Conservation (phyloP, 2,329 filamentous ascomycete species). For the Phoma sp. region DNA sequence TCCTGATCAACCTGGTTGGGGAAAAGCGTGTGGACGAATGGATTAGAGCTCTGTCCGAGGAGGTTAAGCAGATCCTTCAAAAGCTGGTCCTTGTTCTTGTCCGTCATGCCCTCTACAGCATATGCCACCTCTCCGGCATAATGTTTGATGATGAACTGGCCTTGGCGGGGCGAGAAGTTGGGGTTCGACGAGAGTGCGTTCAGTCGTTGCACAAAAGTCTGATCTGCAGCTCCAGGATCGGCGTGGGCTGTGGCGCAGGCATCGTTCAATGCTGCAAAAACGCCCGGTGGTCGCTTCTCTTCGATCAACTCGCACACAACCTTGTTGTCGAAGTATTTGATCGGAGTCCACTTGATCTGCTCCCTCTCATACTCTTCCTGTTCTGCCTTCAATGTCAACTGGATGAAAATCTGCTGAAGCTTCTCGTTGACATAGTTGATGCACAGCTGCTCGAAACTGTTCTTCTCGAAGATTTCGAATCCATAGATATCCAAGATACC, state of each 20-base stretch:
- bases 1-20: conserved; percentile 93
- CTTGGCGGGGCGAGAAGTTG: conserved; percentile 89
- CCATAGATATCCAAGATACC: conserved; percentile 99
- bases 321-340: conserved; percentile 99
- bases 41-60: conserved; percentile 81
- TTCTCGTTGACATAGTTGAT: conserved; percentile 99
- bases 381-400: conserved; percentile 93
- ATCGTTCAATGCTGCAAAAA: conserved; percentile 96
- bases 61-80: conserved; percentile 92
- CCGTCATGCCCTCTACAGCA: conserved; percentile 93
- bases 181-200: conserved; percentile 86
- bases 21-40: conserved; percentile 87
- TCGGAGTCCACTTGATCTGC: conserved; percentile 98
- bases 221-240: conserved; percentile 90
- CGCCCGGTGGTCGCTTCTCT: conserved; percentile 83
- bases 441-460: conserved; percentile 98
- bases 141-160: conserved; percentile 98
- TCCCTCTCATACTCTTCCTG: conserved; percentile 97
- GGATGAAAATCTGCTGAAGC: conserved; percentile 98
- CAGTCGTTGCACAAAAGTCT: conserved; percentile 92
- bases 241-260: conserved; percentile 98
- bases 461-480: conserved; percentile 97
- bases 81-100: conserved; percentile 99
- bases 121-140: conserved; percentile 98
- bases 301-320: conserved; percentile 97